Evolutionary conservation across 1,284 basidiomycete genomes (phyloP).

Genomic region (Afroboletus lepidellus): DNA sequence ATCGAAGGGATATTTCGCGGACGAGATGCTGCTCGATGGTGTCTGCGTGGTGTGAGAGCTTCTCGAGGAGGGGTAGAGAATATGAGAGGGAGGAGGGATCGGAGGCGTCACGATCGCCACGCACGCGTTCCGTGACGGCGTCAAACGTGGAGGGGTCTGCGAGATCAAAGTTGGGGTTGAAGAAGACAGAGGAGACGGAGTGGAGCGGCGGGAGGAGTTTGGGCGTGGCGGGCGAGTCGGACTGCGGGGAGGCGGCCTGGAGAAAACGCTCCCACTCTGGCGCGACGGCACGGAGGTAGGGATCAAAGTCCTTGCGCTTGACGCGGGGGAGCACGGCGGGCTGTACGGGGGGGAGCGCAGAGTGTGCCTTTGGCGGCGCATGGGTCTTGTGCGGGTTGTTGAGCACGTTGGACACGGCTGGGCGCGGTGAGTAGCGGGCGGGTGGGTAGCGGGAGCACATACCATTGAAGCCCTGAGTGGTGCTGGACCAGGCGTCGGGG

Average conservation of each 20-base stretch:
- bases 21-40: slow-evolving; percentile 94
- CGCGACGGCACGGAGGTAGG: slow-evolving; percentile 71
- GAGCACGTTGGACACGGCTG: slow-evolving; percentile 74
- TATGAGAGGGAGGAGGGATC: slow-evolving; percentile 63
- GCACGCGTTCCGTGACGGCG: slow-evolving; percentile 66
- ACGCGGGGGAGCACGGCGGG: slow-evolving; percentile 76
- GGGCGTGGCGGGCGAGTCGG: slow-evolving; percentile 34
- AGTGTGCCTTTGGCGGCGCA: slow-evolving; percentile 83
- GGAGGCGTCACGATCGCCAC: slow-evolving; percentile 35
- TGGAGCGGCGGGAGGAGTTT: slow-evolving; percentile 68
- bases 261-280: slow-evolving; percentile 79
- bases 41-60: slow-evolving; percentile 90
- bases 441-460: slow-evolving; percentile 21
- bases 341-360: slow-evolving; percentile 69
- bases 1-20: slow-evolving; percentile 87
- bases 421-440: slow-evolving; percentile 1
- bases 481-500: slow-evolving; percentile 65
- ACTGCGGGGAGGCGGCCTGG: slow-evolving; percentile 46
- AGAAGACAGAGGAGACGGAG: slow-evolving; percentile 81
- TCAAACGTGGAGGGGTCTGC: slow-evolving; percentile 83
- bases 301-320: slow-evolving; percentile 80
- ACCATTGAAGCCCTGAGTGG: slow-evolving; percentile 80
- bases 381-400: slow-evolving; percentile 84
- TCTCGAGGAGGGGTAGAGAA: slow-evolving; percentile 81
- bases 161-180: slow-evolving; percentile 80